phyloP scores from a whole-genome alignment of 305 asterid species.

The Andrographis paniculata region DNA sequence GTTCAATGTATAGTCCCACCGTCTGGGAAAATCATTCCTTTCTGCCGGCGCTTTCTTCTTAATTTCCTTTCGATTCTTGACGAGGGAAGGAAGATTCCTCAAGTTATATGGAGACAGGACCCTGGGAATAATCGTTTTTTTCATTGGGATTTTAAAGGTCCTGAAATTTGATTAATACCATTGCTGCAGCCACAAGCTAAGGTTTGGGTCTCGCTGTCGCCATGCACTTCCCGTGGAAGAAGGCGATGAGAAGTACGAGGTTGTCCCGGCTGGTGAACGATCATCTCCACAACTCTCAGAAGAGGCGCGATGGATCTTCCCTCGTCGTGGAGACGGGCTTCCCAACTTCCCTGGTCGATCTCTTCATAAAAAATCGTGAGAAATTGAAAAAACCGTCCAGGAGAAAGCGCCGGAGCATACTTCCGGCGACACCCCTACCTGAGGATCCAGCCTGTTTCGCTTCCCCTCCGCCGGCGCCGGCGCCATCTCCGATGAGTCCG shows the following conservation, averaged over 20 bases:
- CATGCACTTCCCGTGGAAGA: conserved; percentile 72
- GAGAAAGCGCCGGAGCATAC: conserved; percentile 26
- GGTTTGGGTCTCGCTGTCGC: no score
- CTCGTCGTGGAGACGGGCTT: conserved; percentile 80
- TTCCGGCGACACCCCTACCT: background rate
- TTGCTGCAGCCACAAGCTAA: no score
- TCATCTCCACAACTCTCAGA: conserved; percentile 49
- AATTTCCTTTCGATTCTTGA: no score
- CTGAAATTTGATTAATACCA: no score
- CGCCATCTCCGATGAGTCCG: background rate
- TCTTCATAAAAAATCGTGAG: conserved; percentile 53
- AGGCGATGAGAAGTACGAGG: conserved; percentile 34
- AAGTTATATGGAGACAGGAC: no score
- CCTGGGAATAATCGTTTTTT: no score
- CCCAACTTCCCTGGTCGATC: conserved; percentile 74
- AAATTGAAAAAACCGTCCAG: conserved; percentile 37
- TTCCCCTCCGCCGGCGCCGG: conserved; percentile 5
- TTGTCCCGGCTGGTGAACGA: conserved; percentile 56
- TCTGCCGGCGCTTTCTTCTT: conserved; percentile 11
- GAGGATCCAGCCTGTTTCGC: background rate
- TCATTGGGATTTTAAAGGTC: no score
- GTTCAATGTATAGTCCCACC: background rate
- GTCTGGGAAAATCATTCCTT: background rate
- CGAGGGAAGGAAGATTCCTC: no score
- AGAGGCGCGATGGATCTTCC: conserved; percentile 57